phyloP scores from a whole-genome alignment of 805 yeast species.

The Kazachstania psychrophila region DNA sequence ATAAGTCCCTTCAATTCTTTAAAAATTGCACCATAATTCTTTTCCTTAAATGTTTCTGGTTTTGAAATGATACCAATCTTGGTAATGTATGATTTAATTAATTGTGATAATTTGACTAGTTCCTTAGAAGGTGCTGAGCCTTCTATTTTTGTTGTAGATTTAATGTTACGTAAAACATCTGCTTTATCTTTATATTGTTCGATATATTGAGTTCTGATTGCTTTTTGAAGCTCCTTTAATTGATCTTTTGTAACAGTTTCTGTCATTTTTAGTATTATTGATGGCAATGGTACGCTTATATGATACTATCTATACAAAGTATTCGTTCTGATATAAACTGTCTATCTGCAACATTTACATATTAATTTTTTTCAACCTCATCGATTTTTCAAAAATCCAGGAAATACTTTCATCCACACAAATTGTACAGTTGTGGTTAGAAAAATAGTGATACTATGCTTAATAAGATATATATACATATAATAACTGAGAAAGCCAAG shows the following conservation, averaged over 20 bases:
- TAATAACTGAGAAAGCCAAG: too few species aligned
- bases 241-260: constrained; percentile 33
- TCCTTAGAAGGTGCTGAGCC: constrained; percentile 35
- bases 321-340: not conserved
- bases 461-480: too few species aligned
- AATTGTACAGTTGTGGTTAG: too few species aligned
- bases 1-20: constrained; percentile 25
- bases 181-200: constrained; percentile 13
- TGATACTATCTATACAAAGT: too few species aligned
- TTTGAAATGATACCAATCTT: constrained; percentile 39
- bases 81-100: constrained; percentile 68
- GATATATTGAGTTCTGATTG: constrained; percentile 19
- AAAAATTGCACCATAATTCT: constrained; percentile 16
- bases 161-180: constrained; percentile 13
- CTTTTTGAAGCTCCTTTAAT: constrained; percentile 35
- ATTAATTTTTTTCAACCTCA: too few species aligned
- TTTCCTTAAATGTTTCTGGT: constrained; percentile 18
- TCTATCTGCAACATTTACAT: not conserved
- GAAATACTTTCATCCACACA: too few species aligned
- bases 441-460: too few species aligned
- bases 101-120: constrained; percentile 45
- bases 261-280: too few species aligned
- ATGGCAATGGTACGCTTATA: too few species aligned
- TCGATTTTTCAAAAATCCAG: too few species aligned
- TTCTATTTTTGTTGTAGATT: constrained; percentile 19